Percentiles rank a stretch among this genome's conserved stretches.
phyloP scores from a whole-genome alignment of 1,284 basidiomycete species.

The Ustilago xerochloae region DNA sequence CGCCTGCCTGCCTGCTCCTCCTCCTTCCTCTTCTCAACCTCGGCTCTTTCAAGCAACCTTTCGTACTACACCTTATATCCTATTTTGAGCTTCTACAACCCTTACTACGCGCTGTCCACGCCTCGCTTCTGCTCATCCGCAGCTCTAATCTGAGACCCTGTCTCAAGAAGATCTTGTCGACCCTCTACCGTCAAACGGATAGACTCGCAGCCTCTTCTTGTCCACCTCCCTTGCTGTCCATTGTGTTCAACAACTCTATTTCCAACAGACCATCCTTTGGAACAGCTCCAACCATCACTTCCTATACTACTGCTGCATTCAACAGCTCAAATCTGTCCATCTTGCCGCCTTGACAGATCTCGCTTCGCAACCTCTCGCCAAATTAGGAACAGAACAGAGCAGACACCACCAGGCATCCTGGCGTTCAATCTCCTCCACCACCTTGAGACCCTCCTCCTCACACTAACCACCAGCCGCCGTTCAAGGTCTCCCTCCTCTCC shows the following conservation, averaged over 20 bases:
- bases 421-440: background rate
- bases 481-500: background rate
- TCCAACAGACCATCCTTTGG: conserved; percentile 14
- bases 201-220: background rate
- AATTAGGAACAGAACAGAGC: too few relatives aligned
- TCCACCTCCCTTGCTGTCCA: background rate
- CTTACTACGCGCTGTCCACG: conserved; percentile 18
- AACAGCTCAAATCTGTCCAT: background rate
- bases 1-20: background rate
- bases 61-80: background rate
- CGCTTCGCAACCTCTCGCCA: background rate
- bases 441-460: background rate
- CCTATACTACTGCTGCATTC: background rate
- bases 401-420: too few relatives aligned
- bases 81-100: conserved; percentile 1
- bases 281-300: conserved; percentile 13
- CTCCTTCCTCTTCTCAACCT: background rate
- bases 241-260: conserved; percentile 1
- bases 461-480: background rate
- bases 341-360: background rate
- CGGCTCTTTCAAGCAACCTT: background rate
- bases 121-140: conserved; percentile 38
- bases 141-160: conserved; percentile 35
- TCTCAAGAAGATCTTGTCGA: conserved; percentile 18
- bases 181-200: background rate